These are phyloP conservation scores for Calycina herbarum DNA, from an alignment of 2,329 filamentous ascomycete genomes.

Conservation along the genomic window DNA sequence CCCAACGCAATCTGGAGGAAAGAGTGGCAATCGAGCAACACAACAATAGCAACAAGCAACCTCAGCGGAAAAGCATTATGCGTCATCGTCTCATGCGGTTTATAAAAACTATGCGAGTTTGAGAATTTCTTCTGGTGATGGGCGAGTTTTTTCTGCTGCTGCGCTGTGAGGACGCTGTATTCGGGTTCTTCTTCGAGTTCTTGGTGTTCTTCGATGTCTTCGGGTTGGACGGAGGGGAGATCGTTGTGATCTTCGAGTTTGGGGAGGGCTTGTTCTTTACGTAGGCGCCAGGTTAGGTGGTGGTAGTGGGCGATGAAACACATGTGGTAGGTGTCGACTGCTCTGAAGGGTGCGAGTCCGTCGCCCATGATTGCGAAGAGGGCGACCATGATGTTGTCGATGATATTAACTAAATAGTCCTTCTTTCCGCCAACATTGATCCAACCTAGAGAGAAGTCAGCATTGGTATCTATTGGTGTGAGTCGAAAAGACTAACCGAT, in stretches of 20 bases:
- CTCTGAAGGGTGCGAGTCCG: constrained; percentile 71
- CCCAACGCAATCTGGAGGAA: constrained; percentile 79
- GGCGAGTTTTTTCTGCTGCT: constrained; percentile 68
- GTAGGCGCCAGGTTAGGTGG: constrained; percentile 59
- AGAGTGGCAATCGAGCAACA: constrained; percentile 77
- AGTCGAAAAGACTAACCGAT: constrained; percentile 55
- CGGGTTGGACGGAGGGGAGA: constrained; percentile 45
- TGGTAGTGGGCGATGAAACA: constrained; percentile 61
- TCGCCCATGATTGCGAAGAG: constrained; percentile 71
- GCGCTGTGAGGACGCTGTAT: constrained; percentile 61
- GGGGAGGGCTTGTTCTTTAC: constrained; percentile 56
- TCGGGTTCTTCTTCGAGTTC: constrained; percentile 40
- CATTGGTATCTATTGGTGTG: background rate
- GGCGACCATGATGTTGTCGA: constrained; percentile 70
- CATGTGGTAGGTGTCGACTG: constrained; percentile 86
- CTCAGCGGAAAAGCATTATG: constrained; percentile 77
- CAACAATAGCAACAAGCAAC: constrained; percentile 74
- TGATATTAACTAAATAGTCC: constrained; percentile 67
- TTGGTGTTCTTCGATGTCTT: constrained; percentile 31
- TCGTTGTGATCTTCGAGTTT: constrained; percentile 61
- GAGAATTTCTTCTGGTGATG: constrained; percentile 80
- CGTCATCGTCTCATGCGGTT: constrained; percentile 81
- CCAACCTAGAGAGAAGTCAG: constrained; percentile 50
- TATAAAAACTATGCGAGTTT: constrained; percentile 86
- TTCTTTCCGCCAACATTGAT: constrained; percentile 77